These are phyloP conservation scores for Alternaria sp. DNA, from an alignment of 2,329 filamentous ascomycete genomes.

Conservation along the genomic window DNA sequence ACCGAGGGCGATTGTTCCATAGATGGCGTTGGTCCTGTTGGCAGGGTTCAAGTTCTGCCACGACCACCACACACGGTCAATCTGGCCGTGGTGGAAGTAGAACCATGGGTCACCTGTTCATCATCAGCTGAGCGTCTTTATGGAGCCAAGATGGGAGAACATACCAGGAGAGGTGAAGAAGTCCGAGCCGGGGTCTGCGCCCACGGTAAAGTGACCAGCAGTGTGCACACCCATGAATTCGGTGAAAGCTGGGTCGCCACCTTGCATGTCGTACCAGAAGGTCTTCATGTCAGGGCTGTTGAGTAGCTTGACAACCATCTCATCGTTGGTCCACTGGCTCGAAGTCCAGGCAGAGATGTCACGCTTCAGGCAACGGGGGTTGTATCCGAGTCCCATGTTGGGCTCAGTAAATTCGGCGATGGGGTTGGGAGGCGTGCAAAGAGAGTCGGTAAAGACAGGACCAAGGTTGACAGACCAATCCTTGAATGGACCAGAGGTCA, in stretches of 20 bases:
- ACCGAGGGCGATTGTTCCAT: conserved; percentile 55
- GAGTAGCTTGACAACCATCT: conserved; percentile 37
- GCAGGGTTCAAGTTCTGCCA: conserved; percentile 58
- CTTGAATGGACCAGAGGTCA: conserved; percentile 61
- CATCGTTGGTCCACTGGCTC: conserved; percentile 41
- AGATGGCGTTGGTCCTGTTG: conserved; percentile 51
- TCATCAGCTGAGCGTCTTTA: conserved; percentile 38
- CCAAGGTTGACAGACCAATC: conserved; percentile 57
- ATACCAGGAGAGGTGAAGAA: conserved; percentile 53
- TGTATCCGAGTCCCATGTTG: conserved; percentile 34
- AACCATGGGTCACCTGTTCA: conserved; percentile 42
- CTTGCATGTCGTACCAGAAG: conserved; percentile 54
- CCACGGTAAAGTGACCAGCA: conserved; percentile 57
- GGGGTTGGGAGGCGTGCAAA: conserved; percentile 36
- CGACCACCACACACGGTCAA: conserved; percentile 60
- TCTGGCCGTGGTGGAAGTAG: conserved; percentile 58
- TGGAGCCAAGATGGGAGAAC: background rate
- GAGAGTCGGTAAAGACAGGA: conserved; percentile 55
- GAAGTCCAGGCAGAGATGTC: conserved; percentile 45
- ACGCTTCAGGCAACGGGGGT: conserved; percentile 51
- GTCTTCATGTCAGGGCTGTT: conserved; percentile 45
- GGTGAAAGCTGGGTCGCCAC: conserved; percentile 38
- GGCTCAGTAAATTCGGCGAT: conserved; percentile 42
- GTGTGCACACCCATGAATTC: conserved; percentile 54
- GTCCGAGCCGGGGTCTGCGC: conserved; percentile 57